Conservation (phyloP, 1,139 yeast genomes). For the Scheffersomyces titani region DNA sequence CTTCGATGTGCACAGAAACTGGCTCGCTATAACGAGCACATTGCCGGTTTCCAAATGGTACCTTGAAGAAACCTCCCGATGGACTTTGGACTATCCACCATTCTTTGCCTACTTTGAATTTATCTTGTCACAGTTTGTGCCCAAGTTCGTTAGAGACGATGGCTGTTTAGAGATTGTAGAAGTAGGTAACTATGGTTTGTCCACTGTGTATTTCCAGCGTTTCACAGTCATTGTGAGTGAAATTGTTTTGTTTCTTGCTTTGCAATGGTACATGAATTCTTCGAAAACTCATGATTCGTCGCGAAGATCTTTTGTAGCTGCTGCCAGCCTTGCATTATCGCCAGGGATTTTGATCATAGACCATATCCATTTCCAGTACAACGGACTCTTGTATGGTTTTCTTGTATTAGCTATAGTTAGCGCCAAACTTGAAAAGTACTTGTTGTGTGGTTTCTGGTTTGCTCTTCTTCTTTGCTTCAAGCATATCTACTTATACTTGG, state of each 20-base stretch:
- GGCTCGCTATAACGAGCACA: constrained; percentile 89
- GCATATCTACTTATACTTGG: constrained; percentile 88
- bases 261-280: constrained; percentile 70
- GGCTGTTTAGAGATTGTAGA: constrained; percentile 76
- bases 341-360: constrained; percentile 90
- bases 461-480: constrained; percentile 84
- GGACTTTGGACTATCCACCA: constrained; percentile 98
- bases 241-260: constrained; percentile 62
- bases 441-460: constrained; percentile 73
- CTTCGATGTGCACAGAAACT: constrained; percentile 94
- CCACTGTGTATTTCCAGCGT: constrained; percentile 82
- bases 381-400: constrained; percentile 89
- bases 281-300: constrained; percentile 29
- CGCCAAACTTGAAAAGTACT: constrained; percentile 59
- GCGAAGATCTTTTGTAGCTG: constrained; percentile 68
- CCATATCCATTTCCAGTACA: constrained; percentile 93
- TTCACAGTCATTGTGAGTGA: constrained; percentile 79
- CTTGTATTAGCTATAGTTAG: constrained; percentile 71
- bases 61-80: constrained; percentile 76
- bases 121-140: constrained; percentile 71
- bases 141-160: constrained; percentile 60
- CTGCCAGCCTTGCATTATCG: constrained; percentile 78
- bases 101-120: constrained; percentile 96
- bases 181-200: constrained; percentile 68
- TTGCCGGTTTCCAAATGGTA: constrained; percentile 85